Conservation (phyloP, 495 filamentous ascomycete species). For the Cladorrhinum samala region DNA sequence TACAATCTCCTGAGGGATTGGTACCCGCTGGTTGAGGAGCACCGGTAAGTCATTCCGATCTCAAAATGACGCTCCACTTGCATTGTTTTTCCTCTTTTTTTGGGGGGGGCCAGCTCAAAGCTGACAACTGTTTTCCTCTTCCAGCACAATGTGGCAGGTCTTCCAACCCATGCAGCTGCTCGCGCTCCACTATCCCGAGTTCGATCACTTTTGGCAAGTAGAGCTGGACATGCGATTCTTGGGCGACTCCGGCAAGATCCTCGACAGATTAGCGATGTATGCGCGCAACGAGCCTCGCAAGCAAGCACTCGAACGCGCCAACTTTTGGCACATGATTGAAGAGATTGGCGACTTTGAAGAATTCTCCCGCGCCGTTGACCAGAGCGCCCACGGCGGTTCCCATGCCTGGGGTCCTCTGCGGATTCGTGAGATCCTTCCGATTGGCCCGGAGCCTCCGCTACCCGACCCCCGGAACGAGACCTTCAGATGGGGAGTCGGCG, state of each 20-base stretch:
- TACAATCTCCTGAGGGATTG: slow-evolving; percentile 35
- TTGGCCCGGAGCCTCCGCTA: slow-evolving; percentile 39
- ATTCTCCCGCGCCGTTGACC: slow-evolving; percentile 21
- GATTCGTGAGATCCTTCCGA: slow-evolving; percentile 43
- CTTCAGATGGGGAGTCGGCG: slow-evolving; percentile 55
- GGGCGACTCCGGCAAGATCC: slow-evolving; percentile 51
- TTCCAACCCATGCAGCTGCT: slow-evolving; percentile 50
- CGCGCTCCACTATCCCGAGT: slow-evolving; percentile 50
- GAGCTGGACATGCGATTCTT: slow-evolving; percentile 56
- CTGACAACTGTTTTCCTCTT: background rate
- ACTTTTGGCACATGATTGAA: slow-evolving; percentile 32
- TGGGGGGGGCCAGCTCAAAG: no score
- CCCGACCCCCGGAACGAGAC: slow-evolving; percentile 37
- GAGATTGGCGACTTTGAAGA: slow-evolving; percentile 22
- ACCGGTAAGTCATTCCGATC: slow-evolving; percentile 20
- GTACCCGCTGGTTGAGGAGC: slow-evolving; percentile 33
- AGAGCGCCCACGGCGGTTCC: slow-evolving; percentile 18
- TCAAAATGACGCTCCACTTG: background rate
- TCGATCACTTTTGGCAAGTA: slow-evolving; percentile 57
- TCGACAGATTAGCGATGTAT: slow-evolving; percentile 40
- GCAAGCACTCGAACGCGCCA: slow-evolving; percentile 31
- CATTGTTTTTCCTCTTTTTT: background rate
- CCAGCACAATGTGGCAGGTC: slow-evolving; percentile 33
- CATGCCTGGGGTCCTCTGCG: slow-evolving; percentile 57
- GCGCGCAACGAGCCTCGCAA: slow-evolving; percentile 51